Evolutionary conservation across 148 eudicot species (phyloP).

Genomic region (Simmondsia chinensis): DNA sequence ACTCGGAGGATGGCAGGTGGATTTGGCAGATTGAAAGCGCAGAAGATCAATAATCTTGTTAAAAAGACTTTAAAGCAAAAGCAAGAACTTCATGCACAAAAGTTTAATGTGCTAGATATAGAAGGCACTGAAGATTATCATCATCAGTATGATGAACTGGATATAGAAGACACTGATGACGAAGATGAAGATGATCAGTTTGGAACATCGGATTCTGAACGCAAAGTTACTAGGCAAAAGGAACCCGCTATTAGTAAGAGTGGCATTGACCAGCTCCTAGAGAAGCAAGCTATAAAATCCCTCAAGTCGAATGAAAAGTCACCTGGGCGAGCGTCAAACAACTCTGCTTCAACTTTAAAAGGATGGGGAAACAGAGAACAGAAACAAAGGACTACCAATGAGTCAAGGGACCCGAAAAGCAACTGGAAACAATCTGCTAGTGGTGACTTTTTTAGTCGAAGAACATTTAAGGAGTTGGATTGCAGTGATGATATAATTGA

Average conservation of each 20-base stretch:
- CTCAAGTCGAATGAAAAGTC: slow-evolving; percentile 4
- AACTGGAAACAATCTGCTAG: slow-evolving; percentile 28
- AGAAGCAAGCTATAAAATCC: slow-evolving; percentile 13
- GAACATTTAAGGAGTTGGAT: slow-evolving; percentile 56
- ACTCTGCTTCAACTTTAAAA: slow-evolving; percentile 26
- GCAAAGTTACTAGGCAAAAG: slow-evolving; percentile 12
- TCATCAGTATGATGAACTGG: slow-evolving; percentile 18
- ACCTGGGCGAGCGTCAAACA: slow-evolving; percentile 10
- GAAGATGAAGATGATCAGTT: slow-evolving; percentile 16
- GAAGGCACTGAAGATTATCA: slow-evolving; percentile 9
- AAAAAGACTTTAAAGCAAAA: slow-evolving; percentile 25
- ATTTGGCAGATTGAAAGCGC: slow-evolving; percentile 59
- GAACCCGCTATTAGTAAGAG: slow-evolving; percentile 19
- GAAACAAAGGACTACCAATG: slow-evolving; percentile 10
- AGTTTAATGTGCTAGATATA: slow-evolving; percentile 10
- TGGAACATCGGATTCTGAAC: slow-evolving; percentile 15
- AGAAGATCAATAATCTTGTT: slow-evolving; percentile 42
- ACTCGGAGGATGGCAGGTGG: slow-evolving; percentile 17
- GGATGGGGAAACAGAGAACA: slow-evolving; percentile 53
- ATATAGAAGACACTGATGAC: slow-evolving; percentile 14
- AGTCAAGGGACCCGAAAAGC: slow-evolving; percentile 20
- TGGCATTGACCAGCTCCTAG: slow-evolving; percentile 18
- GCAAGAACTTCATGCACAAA: slow-evolving; percentile 9
- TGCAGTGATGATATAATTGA: slow-evolving; percentile 59
- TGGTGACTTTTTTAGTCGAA: slow-evolving; percentile 60